Base-by-base conservation (phyloP, 2,329 filamentous ascomycete genomes). In the Neodidymelliopsis sp. region DNA sequence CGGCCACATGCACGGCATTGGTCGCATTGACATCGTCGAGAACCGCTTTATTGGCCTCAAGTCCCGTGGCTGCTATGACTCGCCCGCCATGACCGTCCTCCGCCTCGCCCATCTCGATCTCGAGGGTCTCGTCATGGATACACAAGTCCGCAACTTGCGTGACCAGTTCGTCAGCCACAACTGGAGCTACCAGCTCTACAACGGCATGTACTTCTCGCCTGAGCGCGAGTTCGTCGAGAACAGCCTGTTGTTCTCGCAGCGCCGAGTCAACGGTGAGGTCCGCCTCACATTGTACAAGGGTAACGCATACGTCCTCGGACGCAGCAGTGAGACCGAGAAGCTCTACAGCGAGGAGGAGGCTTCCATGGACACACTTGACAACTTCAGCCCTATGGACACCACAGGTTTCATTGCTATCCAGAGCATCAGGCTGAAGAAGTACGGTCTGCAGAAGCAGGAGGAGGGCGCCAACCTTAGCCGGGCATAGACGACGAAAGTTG, bases 21-120 rank as follows among this genome's bases (percentile, higher is more conserved):
- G 89, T 65, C 81, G 90, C 66, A 87, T 93, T 59, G 89, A 93
- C 73, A 93, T 93, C 68, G 89, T 92, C 53, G 88, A 91, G 72
- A 89, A 89, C 78, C 83, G 89, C 43, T 90, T 88, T 78, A 88
- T 90, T 67, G 89, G 89, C 56, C 80, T 92, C 64, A 92, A 92
- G 80, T 86, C 82, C 60, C 84, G 89, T 65, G 89, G 89, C 64
- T 92, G 89, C 68, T 92, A 92, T 78, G 89, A 92, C 54, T 75
- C 74, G 30, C 73, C 66, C 35, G 71, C 68, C 62, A 72, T 74
- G 66, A 74, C 70, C 22, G 70, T 74, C 53, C 79, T 84, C 31
- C 78, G 82, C 46, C 71, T 76, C 39, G 82, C 82, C 2, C 83
- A 85, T 72, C 69, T 86, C 56, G 84, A 87, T 65, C 74, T 85